These are phyloP conservation scores for Astragalus glycyphyllos DNA, from an alignment of 306 rosid species.

Conservation along the genomic window DNA sequence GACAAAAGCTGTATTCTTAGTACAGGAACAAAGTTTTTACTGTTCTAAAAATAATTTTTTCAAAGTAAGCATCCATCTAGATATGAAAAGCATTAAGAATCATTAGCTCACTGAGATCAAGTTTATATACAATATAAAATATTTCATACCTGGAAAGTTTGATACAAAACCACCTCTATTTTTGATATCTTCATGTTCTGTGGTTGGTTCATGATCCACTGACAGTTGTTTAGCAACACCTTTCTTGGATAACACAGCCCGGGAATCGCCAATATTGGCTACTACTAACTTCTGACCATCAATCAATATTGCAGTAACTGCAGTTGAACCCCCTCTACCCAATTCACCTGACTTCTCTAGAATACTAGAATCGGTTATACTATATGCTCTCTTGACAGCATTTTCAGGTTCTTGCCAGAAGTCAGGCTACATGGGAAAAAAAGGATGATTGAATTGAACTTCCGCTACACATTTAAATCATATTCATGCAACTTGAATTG, in stretches of 20 bases:
- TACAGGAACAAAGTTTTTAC: conserved; percentile 30
- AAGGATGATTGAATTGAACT: conserved; percentile 31
- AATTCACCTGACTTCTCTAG: conserved; percentile 78
- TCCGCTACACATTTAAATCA: conserved; percentile 26
- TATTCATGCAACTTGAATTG: conserved; percentile 41
- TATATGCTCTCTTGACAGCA: conserved; percentile 78
- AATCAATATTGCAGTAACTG: conserved; percentile 92
- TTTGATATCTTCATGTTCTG: conserved; percentile 70
- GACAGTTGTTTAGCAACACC: conserved; percentile 84
- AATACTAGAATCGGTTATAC: conserved; percentile 71
- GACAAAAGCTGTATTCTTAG: conserved; percentile 43
- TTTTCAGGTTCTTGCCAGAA: conserved; percentile 79
- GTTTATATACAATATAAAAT: not conserved
- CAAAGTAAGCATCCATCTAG: conserved; percentile 28
- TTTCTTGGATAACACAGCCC: conserved; percentile 79
- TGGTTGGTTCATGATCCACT: conserved; percentile 87
- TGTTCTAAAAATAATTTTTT: conserved; percentile 21
- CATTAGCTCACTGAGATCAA: conserved; percentile 27
- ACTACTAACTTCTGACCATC: conserved; percentile 80
- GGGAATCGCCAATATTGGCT: conserved; percentile 95
- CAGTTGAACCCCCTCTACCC: conserved; percentile 97
- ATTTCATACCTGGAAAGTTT: conserved; percentile 78
- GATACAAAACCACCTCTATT: conserved; percentile 92
- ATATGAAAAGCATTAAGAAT: conserved; percentile 28
- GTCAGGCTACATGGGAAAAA: conserved; percentile 61